Percentiles rank a stretch among this genome's conserved stretches.
Conservation (phyloP, 192 early-diverging fungal species). For the Mortierella hygrophila region DNA sequence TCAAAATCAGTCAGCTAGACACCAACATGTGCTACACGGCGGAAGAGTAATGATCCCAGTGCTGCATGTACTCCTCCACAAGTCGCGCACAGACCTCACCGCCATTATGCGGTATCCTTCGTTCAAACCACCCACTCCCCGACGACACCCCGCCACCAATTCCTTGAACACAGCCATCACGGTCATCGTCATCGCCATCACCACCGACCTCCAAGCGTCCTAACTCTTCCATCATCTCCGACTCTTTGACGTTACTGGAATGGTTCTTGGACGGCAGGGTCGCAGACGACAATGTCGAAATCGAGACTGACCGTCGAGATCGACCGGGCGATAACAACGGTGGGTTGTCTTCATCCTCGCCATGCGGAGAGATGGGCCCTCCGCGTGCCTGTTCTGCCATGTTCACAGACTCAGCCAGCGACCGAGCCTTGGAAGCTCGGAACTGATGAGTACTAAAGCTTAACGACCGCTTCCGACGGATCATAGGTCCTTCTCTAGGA, state of each 20-base stretch:
- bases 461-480: not conserved
- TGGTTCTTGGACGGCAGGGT: constrained; percentile 16
- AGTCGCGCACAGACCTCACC: constrained; percentile 38
- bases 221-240: not conserved
- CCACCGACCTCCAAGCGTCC: not conserved
- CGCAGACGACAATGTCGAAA: constrained; percentile 22
- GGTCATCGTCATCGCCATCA: not conserved
- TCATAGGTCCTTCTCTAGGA: not conserved
- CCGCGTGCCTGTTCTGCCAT: constrained; percentile 46
- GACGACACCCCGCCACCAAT: not conserved
- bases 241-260: not conserved
- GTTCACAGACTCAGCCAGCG: constrained; percentile 47
- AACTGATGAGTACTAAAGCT: not conserved
- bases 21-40: not conserved
- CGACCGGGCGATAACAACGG: constrained; percentile 24
- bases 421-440: constrained; percentile 15
- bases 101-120: constrained; percentile 43
- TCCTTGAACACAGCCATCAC: not conserved
- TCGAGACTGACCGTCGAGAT: constrained; percentile 21
- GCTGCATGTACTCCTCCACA: constrained; percentile 39
- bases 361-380: constrained; percentile 31
- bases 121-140: constrained; percentile 22
- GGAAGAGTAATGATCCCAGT: constrained; percentile 18
- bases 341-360: constrained; percentile 16
- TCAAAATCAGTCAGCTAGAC: too few relatives aligned